These are phyloP conservation scores for Prunus armeniaca DNA, from an alignment of 306 rosid species.

Conservation along the genomic window DNA sequence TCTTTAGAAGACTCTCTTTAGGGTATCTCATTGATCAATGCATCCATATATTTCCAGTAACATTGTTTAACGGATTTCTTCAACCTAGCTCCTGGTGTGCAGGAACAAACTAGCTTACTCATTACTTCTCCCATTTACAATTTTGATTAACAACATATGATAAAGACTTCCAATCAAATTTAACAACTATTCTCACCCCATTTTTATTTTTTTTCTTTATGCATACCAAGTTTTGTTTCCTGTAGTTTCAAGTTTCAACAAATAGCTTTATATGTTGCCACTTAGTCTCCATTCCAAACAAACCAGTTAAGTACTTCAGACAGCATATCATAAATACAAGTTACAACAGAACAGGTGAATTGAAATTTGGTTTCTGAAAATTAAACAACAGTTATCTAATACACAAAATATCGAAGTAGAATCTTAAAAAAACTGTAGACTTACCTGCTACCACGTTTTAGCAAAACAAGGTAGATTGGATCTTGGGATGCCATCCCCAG, in stretches of 20 bases:
- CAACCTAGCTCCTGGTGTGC: not conserved
- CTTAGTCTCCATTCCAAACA: not conserved
- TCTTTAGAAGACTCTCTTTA: not conserved
- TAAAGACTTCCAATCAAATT: not conserved
- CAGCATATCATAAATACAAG: not conserved
- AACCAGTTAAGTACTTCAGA: not conserved
- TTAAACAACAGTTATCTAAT: not conserved
- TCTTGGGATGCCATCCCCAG: conserved; percentile 60
- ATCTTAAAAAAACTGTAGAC: conserved; percentile 19
- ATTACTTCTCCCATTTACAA: not conserved
- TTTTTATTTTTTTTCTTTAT: not conserved
- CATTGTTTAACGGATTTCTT: not conserved
- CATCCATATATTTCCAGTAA: not conserved
- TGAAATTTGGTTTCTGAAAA: not conserved
- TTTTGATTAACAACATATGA: not conserved
- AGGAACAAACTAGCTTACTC: not conserved
- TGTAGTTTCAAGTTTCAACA: not conserved
- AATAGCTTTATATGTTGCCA: not conserved
- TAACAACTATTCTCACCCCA: not conserved
- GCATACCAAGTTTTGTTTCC: not conserved
- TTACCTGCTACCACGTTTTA: conserved; percentile 59
- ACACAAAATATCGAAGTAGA: not conserved
- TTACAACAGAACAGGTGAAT: not conserved
- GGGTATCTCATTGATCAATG: not conserved
- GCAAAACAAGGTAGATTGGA: conserved; percentile 56